A percentile compares a stretch with the other conserved stretches of the same genome.
Conservation (phyloP, 768 basidiomycete species). For the Auricularia cornea region DNA sequence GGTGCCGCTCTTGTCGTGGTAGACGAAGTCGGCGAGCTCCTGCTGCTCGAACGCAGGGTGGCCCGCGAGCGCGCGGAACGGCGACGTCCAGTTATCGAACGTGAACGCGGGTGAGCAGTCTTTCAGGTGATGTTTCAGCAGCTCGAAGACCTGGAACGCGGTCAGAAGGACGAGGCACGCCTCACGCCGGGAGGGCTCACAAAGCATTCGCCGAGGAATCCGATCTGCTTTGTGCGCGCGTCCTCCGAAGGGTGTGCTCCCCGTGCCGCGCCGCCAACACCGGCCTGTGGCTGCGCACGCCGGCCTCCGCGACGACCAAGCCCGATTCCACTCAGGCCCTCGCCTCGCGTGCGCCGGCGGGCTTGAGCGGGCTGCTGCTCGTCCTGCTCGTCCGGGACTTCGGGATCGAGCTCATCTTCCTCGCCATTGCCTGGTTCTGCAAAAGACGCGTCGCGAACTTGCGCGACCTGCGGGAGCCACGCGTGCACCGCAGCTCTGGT, state of each 20-base stretch:
- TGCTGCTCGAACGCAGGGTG: not conserved
- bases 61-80: conserved; percentile 9
- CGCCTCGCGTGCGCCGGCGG: too few species aligned
- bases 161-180: not conserved
- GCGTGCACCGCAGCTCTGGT: too few species aligned
- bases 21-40: conserved; percentile 17
- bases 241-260: not conserved
- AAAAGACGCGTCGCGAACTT: not conserved
- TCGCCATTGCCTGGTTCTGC: not conserved
- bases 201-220: not conserved
- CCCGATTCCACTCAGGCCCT: too few species aligned
- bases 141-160: conserved; percentile 13
- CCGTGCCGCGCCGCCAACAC: not conserved
- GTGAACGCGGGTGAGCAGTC: conserved; percentile 8
- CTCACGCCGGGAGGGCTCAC: not conserved
- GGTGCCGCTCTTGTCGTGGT: conserved; percentile 14
- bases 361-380: not conserved
- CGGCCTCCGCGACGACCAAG: too few species aligned
- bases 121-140: conserved; percentile 6
- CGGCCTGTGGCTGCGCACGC: too few species aligned
- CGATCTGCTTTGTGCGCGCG: not conserved
- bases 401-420: too few species aligned
- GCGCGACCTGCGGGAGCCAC: too few species aligned
- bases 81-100: conserved; percentile 20
- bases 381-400: too few species aligned